phyloP scores from a whole-genome alignment of 345 rosid species.

The Turritis glabra region DNA sequence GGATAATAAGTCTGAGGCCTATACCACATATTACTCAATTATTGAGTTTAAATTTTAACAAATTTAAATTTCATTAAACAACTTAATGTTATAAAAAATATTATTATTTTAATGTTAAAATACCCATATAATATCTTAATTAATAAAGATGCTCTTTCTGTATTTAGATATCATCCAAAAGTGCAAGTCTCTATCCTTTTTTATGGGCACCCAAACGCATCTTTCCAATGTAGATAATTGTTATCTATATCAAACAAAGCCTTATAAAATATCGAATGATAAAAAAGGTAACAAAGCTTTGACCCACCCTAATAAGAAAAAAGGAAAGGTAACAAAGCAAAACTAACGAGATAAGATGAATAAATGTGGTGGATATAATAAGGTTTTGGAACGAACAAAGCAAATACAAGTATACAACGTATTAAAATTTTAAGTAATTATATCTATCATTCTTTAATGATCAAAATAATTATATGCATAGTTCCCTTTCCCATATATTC shows the following conservation, averaged over 20 bases:
- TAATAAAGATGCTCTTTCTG: neutral
- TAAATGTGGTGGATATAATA: neutral
- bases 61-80: too few relatives aligned
- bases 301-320: neutral
- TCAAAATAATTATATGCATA: neutral
- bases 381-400: neutral
- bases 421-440: neutral
- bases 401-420: neutral
- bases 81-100: too few relatives aligned
- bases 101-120: too few relatives aligned
- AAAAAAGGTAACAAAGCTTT: neutral
- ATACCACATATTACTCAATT: too few relatives aligned
- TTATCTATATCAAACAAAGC: conserved; percentile 17
- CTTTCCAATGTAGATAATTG: conserved; percentile 25
- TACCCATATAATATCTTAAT: too few relatives aligned
- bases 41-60: too few relatives aligned
- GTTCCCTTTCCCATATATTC: neutral
- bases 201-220: conserved; percentile 29
- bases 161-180: conserved; percentile 15
- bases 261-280: conserved; percentile 4
- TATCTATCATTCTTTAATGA: too few relatives aligned
- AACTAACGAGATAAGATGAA: neutral
- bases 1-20: too few relatives aligned
- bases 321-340: neutral
- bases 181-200: conserved; percentile 32